Base-by-base conservation (phyloP, 1,139 yeast genomes). In the Sugiyamaella novakii region DNA sequence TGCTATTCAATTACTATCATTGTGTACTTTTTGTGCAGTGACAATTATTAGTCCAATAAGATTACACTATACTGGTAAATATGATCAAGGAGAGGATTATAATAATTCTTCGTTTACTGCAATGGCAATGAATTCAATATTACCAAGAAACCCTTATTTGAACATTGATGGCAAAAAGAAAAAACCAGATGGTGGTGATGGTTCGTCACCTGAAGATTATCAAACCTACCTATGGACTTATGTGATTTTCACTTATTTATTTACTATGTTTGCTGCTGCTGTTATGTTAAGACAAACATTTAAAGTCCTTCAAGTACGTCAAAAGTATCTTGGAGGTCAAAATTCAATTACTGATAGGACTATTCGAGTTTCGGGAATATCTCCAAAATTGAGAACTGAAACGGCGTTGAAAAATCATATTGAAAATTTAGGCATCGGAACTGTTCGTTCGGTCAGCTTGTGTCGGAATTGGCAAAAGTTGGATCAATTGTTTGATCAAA, bases 301-400 rank as follows among this genome's bases (percentile, higher is more conserved):
- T 53, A 73, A 77, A 51, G 88, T 92, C 34, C 84, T 91, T 24
- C 74, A 76, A 51, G 83, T 86, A 17, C 77, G 98, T 51, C 98
- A 92, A 64, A 74, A 76, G 56, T 87, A 87, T 63, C 72, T 92
- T 57, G 98, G 98, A 0, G 79, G 82, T 45, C 98, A 91, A 64
- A 85, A 87, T 64, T 84, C 96, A 5, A 79, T 92, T 48, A 89
- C 98, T 0, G 98, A 92, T 72, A 75, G 97, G 61, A 92, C 98
- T 0, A 86, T 92, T 48, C 73, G 94, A 52, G 68, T 92, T 21
- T 85, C 94, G 38, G 98, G 98, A 0, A 87, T 92, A n/a, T 97
- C 98, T 0, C 84, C 87, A 0, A 81, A 83, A 44, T 70, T 89
- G 33, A 72, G 97, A 50, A 82, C 81, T 47, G 92, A 83, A 56